Base-by-base conservation (phyloP, 1,284 basidiomycete genomes). In the Sporisorium iseilematis-ciliati region DNA sequence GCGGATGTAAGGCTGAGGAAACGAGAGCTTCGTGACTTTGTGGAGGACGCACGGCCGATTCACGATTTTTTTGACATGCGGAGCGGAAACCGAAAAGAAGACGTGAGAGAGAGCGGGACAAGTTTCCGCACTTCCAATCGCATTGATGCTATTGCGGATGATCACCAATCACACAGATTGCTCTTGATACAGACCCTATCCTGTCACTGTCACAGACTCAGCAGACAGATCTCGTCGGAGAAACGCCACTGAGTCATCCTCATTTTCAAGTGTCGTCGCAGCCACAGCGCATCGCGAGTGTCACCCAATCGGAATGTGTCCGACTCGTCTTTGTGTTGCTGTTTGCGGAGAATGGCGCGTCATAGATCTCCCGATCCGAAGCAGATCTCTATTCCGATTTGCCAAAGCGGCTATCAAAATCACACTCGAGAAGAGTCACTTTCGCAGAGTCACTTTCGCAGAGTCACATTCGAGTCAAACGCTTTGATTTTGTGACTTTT, bases 401-500 rank as follows among this genome's bases (percentile, higher is more conserved):
- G 56, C 18, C 35, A 42, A 42, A 42, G 52, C 57, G 49, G 65
- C 54, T 67, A 61, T 65, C 63, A 65, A 29, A 45, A 41, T 38
- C 35, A 14, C 3, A 38, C 35, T 38, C 35, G 35, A 38, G 14
- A 38, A 65, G 63, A 65, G 38, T 60, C 64, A 66, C 38, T 38
- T 46, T 66, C n/a, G n/a, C n/a, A 65, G 63, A 65, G 38, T 60
- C 64, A 66, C 38, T 38, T 46, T 66, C n/a, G n/a, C n/a, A 65
- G 63, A 65, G 38, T 60, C 64, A 66, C 38, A 29, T 46, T 66
- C 64, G 53, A 66, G 57, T 66, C 57, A 66, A 57, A 25, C 23
- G 14, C 11, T 23, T 3, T 10, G 10, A 23, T 29, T n/a, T 29
- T 40, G 35, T 52, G 29, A 38, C 20, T 40, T 52, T 38, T 45